Percentiles rank a stretch among this genome's conserved stretches.
Evolutionary conservation across 495 filamentous ascomycete species (phyloP).

Genomic region (Aspergillus nanangensis): DNA sequence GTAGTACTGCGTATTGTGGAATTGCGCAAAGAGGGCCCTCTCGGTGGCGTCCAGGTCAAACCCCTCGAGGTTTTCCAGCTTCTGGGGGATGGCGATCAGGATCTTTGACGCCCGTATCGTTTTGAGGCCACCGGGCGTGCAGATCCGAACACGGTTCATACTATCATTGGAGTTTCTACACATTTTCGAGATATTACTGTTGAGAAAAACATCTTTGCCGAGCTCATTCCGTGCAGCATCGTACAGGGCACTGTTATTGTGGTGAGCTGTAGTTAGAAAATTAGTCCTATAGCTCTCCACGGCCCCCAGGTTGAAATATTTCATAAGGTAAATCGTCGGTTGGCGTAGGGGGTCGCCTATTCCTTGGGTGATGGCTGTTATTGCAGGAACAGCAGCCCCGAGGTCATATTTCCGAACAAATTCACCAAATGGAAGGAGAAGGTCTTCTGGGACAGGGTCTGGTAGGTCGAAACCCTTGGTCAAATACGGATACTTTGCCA

Average conservation of each 20-base stretch:
- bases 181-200: not conserved
- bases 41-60: not conserved
- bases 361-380: not conserved
- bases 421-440: conserved; percentile 43
- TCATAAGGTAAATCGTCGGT: conserved; percentile 13
- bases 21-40: not conserved
- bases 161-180: not conserved
- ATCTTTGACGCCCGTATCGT: not conserved
- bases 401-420: conserved; percentile 44
- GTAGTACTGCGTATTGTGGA: not conserved
- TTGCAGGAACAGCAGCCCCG: not conserved
- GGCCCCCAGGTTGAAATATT: not conserved
- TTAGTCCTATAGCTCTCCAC: not conserved
- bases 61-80: not conserved
- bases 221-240: not conserved
- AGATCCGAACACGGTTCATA: not conserved
- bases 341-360: conserved; percentile 23
- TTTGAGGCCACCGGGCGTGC: not conserved
- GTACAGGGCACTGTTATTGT: not conserved
- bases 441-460: conserved; percentile 41
- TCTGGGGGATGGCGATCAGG: not conserved
- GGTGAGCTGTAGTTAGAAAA: not conserved
- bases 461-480: conserved; percentile 36
- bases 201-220: not conserved
- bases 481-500: conserved; percentile 40